Evolutionary conservation across 192 early-diverging fungal genomes (phyloP).

Genomic region (Podila epicladia): DNA sequence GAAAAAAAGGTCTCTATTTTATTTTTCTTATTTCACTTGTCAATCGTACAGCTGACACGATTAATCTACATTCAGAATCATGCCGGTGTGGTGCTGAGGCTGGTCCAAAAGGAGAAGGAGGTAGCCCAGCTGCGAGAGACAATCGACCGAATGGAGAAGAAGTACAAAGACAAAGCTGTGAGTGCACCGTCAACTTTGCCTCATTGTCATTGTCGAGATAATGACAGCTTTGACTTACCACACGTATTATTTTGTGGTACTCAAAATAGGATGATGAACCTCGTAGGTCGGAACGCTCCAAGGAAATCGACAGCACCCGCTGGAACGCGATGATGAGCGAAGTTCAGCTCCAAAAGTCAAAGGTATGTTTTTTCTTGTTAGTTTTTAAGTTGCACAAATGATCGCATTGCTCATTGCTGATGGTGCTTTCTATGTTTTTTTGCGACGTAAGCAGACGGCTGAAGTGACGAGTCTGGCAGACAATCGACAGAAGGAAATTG

Average conservation of each 20-base stretch:
- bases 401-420: background rate
- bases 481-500: constrained; percentile 38
- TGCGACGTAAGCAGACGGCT: constrained; percentile 15
- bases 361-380: constrained; percentile 7
- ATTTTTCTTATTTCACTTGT: constrained; percentile 1
- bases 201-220: background rate
- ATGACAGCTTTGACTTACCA: background rate
- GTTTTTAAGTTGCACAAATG: background rate
- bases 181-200: background rate
- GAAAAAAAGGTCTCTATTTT: background rate
- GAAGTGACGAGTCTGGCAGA: constrained; percentile 35
- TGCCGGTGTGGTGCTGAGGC: constrained; percentile 47
- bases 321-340: constrained; percentile 51
- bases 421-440: background rate
- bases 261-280: constrained; percentile 42
- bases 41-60: background rate
- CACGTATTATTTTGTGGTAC: background rate
- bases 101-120: constrained; percentile 51
- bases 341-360: constrained; percentile 45
- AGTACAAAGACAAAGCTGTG: constrained; percentile 54
- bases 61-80: constrained; percentile 24
- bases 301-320: constrained; percentile 44
- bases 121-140: constrained; percentile 46
- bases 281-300: constrained; percentile 43
- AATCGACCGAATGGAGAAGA: constrained; percentile 46